Percentiles rank a stretch among this genome's conserved stretches.
phyloP scores from a whole-genome alignment of 106 monocot species.

The Phalaenopsis aphrodite region DNA sequence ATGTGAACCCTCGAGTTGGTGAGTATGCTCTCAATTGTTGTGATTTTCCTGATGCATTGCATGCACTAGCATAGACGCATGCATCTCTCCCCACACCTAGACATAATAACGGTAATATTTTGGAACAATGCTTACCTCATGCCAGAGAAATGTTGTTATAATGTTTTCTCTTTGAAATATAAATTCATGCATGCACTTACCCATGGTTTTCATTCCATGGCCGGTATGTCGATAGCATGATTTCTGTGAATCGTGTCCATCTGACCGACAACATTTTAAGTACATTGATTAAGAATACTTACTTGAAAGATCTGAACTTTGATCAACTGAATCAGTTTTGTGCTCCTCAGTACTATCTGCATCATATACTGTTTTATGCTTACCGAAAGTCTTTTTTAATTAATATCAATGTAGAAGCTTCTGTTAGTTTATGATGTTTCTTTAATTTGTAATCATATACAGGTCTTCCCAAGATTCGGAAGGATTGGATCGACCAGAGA shows the following conservation, averaged over 20 bases:
- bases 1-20: conserved; percentile 67
- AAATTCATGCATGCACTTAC: background rate
- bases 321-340: background rate
- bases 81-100: background rate
- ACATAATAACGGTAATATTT: background rate
- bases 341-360: too few species aligned
- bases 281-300: conserved; percentile 1
- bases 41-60: background rate
- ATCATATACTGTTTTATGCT: too few species aligned
- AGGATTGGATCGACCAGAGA: conserved; percentile 66
- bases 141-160: background rate
- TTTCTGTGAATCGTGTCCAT: background rate
- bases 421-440: too few species aligned
- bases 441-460: background rate
- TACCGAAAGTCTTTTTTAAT: too few species aligned
- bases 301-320: background rate
- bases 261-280: background rate
- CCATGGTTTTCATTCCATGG: background rate
- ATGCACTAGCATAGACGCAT: background rate
- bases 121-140: background rate
- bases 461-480: conserved; percentile 93
- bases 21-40: background rate
- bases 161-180: background rate
- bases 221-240: background rate
- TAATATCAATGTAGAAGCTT: too few species aligned